Evolutionary conservation across 2,329 filamentous ascomycete genomes (phyloP), one percentile per base, ranked within the genome.

Genomic region (Harringtonia lauricola): DNA sequence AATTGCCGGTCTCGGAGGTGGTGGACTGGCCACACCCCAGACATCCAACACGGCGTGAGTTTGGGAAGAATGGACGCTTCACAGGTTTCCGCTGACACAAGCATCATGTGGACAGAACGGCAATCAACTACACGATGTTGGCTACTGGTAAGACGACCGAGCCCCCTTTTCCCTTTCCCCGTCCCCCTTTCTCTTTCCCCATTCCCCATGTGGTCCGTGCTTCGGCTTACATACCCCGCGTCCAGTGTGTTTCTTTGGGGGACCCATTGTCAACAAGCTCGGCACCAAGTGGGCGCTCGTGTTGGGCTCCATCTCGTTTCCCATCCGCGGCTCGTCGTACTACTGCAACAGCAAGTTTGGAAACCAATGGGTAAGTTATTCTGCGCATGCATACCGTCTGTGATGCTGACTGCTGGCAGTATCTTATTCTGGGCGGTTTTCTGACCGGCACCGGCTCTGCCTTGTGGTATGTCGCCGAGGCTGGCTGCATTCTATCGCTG

Each of bases 271-370:
- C 39, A 41, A 41, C 30, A 41, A 33, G 29, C 9, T 41, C 8
- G 39, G 39, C 18, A 17, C 18, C 14, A n/a, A 18, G 8, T 8
- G 30, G 10, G 18, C 39, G 2, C 39, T 41, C 4, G 15, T 41
- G 10, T 19, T 41, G 5, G 39, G 39, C 8, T 18, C 39, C 29
- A 34, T 41, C 3, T 34, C 29, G 4, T 41, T 41, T 41, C 39
- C 39, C 13, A 41, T 41, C 15, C 39, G 29, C 8, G 39, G 39
- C 13, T 41, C 39, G 3, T 41, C 39, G 4, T 41, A 41, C 39
- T 41, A 42, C 22, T 43, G 35, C 35, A 43, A 43, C 19, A 43
- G 41, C 41, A 43, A 43, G n/a, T 43, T 37, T 24, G 41, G 41
- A 4, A 43, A 17, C 21, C 41, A 43, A 33, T 43, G 41, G 40